phyloP scores from a whole-genome alignment of 208 protist species.

The Naegleria lovaniensis region DNA sequence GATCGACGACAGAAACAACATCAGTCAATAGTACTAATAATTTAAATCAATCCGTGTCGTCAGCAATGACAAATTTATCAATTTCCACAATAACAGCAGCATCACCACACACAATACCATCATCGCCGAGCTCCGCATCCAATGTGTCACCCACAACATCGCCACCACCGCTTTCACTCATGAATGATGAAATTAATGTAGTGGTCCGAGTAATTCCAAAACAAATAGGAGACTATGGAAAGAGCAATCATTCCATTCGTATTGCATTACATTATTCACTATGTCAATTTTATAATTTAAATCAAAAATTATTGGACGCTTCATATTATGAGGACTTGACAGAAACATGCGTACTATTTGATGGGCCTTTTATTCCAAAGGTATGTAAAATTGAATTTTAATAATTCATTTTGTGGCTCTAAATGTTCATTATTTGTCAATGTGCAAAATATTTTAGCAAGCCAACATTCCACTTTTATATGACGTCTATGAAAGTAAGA shows the following conservation, averaged over 20 bases:
- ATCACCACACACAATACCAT: no score
- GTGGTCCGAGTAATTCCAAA: neutral
- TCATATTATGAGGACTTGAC: neutral
- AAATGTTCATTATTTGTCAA: no score
- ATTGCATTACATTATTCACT: neutral
- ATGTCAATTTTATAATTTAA: neutral
- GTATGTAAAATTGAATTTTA: neutral
- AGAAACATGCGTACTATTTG: neutral
- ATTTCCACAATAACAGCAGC: no score
- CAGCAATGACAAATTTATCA: no score
- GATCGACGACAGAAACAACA: no score
- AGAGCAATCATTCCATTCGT: neutral
- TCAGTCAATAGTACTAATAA: no score
- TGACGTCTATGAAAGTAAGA: neutral
- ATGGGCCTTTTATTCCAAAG: neutral
- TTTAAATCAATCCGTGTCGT: no score
- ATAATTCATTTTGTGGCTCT: neutral
- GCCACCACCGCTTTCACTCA: neutral
- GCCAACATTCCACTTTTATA: constrained; percentile 1
- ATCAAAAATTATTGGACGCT: neutral
- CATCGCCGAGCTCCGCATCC: no score
- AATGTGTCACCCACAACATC: no score
- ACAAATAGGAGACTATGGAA: neutral
- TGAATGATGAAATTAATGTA: neutral
- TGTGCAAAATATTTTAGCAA: neutral